A percentile compares a stretch with the other conserved stretches of the same genome.
phyloP scores from a whole-genome alignment of 75 land plant species.

The Sequoia sempervirens region DNA sequence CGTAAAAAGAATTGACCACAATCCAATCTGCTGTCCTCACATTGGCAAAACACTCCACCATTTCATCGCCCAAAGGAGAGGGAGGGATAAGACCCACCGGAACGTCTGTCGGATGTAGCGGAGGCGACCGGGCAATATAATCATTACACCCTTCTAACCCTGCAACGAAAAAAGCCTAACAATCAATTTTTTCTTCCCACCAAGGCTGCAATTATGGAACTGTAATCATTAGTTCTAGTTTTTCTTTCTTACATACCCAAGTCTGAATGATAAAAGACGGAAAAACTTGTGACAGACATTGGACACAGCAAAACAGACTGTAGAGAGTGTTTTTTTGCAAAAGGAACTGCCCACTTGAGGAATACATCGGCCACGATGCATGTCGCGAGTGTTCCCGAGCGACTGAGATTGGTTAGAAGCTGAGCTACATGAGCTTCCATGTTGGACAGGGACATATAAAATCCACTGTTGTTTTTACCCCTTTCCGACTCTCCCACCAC shows the following conservation, averaged over 20 bases:
- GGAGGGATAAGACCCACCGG: neutral
- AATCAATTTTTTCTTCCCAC: neutral
- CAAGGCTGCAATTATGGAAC: neutral
- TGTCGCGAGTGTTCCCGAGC: neutral
- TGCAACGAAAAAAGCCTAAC: neutral
- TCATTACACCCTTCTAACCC: no score
- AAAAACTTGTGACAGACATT: neutral
- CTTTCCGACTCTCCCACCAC: neutral
- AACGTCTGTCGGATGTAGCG: neutral
- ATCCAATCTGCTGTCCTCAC: neutral
- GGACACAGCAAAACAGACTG: neutral
- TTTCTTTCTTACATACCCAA: neutral
- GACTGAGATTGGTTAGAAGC: neutral
- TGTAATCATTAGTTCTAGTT: neutral
- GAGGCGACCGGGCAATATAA: neutral
- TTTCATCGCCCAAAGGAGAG: neutral
- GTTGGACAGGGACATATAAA: neutral
- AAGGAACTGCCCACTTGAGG: constrained; percentile 5
- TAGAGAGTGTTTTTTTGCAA: neutral
- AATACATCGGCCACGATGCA: constrained; percentile 8
- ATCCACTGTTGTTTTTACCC: neutral
- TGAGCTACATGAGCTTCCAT: neutral
- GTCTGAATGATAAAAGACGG: neutral
- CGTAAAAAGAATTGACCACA: constrained; percentile 6
- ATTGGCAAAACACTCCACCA: neutral